Base-by-base conservation (phyloP, 75 land plant species). In the Sequoia sempervirens region DNA sequence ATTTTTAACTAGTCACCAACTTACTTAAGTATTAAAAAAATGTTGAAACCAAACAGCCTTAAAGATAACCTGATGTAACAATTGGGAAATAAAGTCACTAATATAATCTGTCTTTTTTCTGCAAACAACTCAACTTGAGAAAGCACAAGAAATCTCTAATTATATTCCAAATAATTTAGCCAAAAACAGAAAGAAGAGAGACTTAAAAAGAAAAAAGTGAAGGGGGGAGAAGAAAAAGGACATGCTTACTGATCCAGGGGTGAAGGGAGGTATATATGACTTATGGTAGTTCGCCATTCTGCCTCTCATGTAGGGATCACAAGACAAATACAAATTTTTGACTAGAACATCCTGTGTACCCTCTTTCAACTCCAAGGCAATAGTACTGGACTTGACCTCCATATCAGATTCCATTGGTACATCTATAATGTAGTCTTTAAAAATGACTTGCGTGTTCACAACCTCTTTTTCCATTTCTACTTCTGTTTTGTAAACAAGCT, bases 301-400 rank as follows among this genome's bases (percentile, higher is more conserved):
- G 17, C 82, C 83, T 46, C 96, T 84, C 96, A 94, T 91, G 86
- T 90, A 96, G 12, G 98, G 96, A 69, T 96, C 98, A 75, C 93
- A 91, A 17, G 98, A 96, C 40, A 96, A 90, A 78, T 90, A 94
- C 18, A 96, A 88, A 79, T 93, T 94, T 92, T 94, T 96, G 58
- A 96, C 89, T 28, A 94, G 81, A 41, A 94, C 85, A 37, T 85
- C 89, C 4, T 84, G 83, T 4, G 89, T 81, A 2, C 87, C 88
- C 47, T 86, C 89, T 41, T 86, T 91, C 32, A 87, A 75, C 74
- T 81, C 83, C 78, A 91, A 64, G 87, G 79, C 34, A 11, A 88
- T 64, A 64, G 75, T 81, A 30, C 85, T 82, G 15, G 82, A 80
- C 28, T 61, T 84, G 20, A 94, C 5, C 82, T 91, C 94, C 92